These are phyloP conservation scores for Dactylellina haptotyla DNA, from an alignment of 2,329 filamentous ascomycete species.

Conservation along the genomic window DNA sequence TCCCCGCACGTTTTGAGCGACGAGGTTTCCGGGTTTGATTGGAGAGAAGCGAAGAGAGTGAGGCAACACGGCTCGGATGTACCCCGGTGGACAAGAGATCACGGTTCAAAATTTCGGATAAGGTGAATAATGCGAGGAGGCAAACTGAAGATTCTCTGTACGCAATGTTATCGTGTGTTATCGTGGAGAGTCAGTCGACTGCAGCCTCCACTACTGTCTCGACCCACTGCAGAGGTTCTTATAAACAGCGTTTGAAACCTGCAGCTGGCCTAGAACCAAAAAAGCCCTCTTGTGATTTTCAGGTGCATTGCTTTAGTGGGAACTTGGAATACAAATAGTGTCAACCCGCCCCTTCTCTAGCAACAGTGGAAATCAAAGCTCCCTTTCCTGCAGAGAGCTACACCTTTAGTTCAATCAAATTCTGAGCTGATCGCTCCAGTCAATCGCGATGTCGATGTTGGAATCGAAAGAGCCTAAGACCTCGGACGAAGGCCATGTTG, in stretches of 20 bases:
- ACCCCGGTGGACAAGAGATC: not conserved
- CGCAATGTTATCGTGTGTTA: not conserved
- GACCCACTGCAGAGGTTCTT: not conserved
- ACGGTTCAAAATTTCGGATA: slow-evolving; percentile 15
- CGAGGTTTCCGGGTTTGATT: not conserved
- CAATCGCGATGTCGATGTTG: slow-evolving; percentile 5
- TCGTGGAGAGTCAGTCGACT: not conserved
- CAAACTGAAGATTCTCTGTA: not conserved
- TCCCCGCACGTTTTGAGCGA: not conserved
- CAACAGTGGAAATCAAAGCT: not conserved
- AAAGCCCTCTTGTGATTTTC: not conserved
- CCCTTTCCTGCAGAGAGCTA: not conserved
- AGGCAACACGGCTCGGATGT: not conserved
- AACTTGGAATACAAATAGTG: not conserved
- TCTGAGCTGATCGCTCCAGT: slow-evolving; percentile 1
- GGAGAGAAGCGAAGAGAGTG: not conserved
- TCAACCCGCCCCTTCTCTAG: not conserved
- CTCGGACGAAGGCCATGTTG: not conserved
- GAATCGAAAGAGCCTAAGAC: not conserved
- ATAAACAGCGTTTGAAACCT: not conserved
- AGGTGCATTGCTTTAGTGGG: not conserved
- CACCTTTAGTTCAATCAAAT: not conserved
- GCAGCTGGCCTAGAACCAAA: not conserved
- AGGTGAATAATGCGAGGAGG: not conserved
- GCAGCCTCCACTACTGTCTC: not conserved